Evolutionary conservation across 1,284 basidiomycete species (phyloP).

Genomic region (Ganoderma multipileum): DNA sequence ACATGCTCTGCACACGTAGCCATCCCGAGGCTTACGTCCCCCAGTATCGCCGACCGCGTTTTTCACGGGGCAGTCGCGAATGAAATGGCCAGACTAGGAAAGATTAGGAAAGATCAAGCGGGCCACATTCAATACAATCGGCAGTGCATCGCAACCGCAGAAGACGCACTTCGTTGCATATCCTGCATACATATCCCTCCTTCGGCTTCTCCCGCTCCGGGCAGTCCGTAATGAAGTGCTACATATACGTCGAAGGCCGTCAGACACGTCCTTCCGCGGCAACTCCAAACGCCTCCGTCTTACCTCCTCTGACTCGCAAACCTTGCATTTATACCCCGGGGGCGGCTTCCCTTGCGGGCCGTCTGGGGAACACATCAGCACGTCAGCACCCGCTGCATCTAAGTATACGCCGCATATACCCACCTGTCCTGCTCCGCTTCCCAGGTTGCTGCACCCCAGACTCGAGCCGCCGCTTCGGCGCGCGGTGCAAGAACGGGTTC

Average conservation of each 20-base stretch:
- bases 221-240: slow-evolving; percentile 84
- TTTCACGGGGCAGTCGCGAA: slow-evolving; percentile 86
- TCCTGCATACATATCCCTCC: slow-evolving; percentile 86
- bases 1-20: slow-evolving; percentile 89
- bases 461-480: slow-evolving; percentile 60
- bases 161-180: slow-evolving; percentile 67
- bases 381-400: neutral
- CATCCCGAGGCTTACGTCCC: slow-evolving; percentile 78
- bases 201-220: slow-evolving; percentile 78
- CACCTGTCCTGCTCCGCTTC: slow-evolving; percentile 65
- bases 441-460: slow-evolving; percentile 55
- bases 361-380: slow-evolving; percentile 30
- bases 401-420: slow-evolving; percentile 30
- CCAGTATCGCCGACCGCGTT: slow-evolving; percentile 79
- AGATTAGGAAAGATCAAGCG: slow-evolving; percentile 37
- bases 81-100: slow-evolving; percentile 76
- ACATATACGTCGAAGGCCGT: slow-evolving; percentile 11
- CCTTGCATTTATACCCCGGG: slow-evolving; percentile 75
- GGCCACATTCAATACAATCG: neutral
- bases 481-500: slow-evolving; percentile 69
- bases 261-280: neutral
- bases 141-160: neutral
- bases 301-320: slow-evolving; percentile 80
- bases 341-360: slow-evolving; percentile 65
- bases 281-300: slow-evolving; percentile 22